A percentile compares a stretch with the other conserved stretches of the same genome.
These are phyloP conservation scores for Lactuca sativa DNA, from an alignment of 129 eudicot species.

Conservation along the genomic window DNA sequence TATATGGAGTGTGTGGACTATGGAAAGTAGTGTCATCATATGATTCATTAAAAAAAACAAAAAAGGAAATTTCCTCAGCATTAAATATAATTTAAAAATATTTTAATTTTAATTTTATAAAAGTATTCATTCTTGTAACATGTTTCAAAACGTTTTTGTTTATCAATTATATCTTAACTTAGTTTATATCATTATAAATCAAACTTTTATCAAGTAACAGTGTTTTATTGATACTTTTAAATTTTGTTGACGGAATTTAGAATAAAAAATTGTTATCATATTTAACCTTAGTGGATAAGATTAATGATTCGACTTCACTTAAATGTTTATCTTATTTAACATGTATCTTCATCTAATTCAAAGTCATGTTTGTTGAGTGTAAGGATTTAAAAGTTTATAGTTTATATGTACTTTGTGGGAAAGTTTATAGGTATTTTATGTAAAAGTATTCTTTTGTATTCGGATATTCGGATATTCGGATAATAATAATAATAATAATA, in stretches of 20 bases:
- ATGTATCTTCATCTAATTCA: neutral
- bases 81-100: too few relatives aligned
- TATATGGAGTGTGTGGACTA: constrained; percentile 19
- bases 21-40: constrained; percentile 3
- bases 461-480: too few relatives aligned
- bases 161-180: neutral
- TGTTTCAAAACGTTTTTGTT: neutral
- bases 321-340: neutral
- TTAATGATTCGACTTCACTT: neutral
- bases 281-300: neutral
- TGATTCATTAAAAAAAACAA: neutral
- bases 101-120: too few relatives aligned
- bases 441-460: too few relatives aligned
- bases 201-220: neutral
- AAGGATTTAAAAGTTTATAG: neutral
- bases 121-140: too few relatives aligned
- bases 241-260: neutral
- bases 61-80: neutral
- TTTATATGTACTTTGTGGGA: neutral
- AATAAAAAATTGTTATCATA: neutral
- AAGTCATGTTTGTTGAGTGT: neutral
- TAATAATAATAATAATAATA: too few relatives aligned
- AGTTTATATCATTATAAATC: neutral
- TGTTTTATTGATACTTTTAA: too few relatives aligned
- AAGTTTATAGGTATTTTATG: neutral